Conservation (phyloP, 2,329 filamentous ascomycete genomes). For the Beauveria pseudobassiana region DNA sequence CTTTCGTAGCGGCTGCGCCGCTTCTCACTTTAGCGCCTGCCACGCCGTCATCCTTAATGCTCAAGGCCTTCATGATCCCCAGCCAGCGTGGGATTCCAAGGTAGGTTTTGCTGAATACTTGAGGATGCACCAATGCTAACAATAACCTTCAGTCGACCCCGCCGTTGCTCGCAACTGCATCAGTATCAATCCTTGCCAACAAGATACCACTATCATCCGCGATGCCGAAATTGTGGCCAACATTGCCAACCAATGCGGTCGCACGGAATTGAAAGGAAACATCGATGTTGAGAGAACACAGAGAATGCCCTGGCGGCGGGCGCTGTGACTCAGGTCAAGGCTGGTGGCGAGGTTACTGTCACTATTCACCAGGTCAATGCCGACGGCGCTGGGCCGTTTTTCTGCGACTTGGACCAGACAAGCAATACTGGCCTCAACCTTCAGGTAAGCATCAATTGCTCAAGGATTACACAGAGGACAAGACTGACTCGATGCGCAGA, state of each 20-base stretch:
- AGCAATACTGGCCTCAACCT: slow-evolving; percentile 29
- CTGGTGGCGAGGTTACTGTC: slow-evolving; percentile 34
- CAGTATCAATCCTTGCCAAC: slow-evolving; percentile 56
- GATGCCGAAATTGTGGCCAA: slow-evolving; percentile 46
- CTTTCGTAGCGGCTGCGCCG: neutral
- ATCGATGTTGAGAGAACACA: slow-evolving; percentile 53
- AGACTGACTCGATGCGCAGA: slow-evolving; percentile 13
- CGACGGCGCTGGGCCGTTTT: slow-evolving; percentile 31
- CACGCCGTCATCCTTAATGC: slow-evolving; percentile 42
- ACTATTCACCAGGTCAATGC: slow-evolving; percentile 1
- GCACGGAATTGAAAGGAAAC: slow-evolving; percentile 52
- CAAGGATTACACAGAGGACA: neutral
- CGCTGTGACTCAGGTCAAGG: slow-evolving; percentile 41
- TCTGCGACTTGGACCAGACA: slow-evolving; percentile 44
- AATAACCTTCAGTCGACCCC: slow-evolving; percentile 34
- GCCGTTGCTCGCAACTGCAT: slow-evolving; percentile 55
- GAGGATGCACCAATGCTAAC: neutral
- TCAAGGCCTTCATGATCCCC: slow-evolving; percentile 38
- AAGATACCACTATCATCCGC: slow-evolving; percentile 56
- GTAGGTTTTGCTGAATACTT: slow-evolving; percentile 19
- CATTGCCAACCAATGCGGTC: slow-evolving; percentile 52
- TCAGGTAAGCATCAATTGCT: neutral
- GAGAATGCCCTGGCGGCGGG: slow-evolving; percentile 40
- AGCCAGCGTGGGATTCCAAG: slow-evolving; percentile 41
- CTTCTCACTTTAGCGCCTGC: slow-evolving; percentile 17